These are phyloP conservation scores for Mycena sanguinolenta DNA, from an alignment of 768 basidiomycete species.

Conservation along the genomic window DNA sequence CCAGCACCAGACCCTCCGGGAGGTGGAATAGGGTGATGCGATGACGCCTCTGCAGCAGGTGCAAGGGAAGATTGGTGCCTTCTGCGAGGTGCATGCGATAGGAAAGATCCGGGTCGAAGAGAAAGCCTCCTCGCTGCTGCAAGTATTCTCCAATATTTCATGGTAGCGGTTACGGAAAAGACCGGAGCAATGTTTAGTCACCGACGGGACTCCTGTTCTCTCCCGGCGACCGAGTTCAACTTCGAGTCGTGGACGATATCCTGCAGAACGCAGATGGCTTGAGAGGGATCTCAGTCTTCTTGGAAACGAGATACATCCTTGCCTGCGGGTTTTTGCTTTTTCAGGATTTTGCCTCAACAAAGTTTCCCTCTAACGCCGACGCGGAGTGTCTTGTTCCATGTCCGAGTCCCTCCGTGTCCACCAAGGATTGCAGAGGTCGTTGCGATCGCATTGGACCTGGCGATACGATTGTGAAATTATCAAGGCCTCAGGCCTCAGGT, in stretches of 20 bases:
- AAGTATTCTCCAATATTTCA: conserved; percentile 32
- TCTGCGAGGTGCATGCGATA: conserved; percentile 13
- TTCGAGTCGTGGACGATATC: not conserved
- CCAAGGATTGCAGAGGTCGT: too few species aligned
- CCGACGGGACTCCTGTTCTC: too few species aligned
- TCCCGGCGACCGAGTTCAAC: not conserved
- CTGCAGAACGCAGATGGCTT: too few species aligned
- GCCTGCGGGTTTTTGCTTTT: too few species aligned
- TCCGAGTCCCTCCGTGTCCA: too few species aligned
- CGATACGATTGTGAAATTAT: too few species aligned
- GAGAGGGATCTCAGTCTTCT: too few species aligned
- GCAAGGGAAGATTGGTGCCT: conserved; percentile 21
- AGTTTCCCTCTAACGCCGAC: too few species aligned
- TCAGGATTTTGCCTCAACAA: too few species aligned
- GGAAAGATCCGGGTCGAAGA: conserved; percentile 20
- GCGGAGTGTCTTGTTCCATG: too few species aligned
- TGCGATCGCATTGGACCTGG: too few species aligned
- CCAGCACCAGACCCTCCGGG: conserved; percentile 8
- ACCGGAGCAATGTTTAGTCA: not conserved
- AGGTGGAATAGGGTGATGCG: conserved; percentile 6
- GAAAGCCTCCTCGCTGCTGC: conserved; percentile 23
- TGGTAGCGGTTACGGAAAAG: not conserved
- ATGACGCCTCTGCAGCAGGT: conserved; percentile 1
- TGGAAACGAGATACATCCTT: too few species aligned
- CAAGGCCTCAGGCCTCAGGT: not conserved